These are phyloP conservation scores for Polygonum maritimum DNA, from an alignment of 148 eudicot species.

Conservation along the genomic window DNA sequence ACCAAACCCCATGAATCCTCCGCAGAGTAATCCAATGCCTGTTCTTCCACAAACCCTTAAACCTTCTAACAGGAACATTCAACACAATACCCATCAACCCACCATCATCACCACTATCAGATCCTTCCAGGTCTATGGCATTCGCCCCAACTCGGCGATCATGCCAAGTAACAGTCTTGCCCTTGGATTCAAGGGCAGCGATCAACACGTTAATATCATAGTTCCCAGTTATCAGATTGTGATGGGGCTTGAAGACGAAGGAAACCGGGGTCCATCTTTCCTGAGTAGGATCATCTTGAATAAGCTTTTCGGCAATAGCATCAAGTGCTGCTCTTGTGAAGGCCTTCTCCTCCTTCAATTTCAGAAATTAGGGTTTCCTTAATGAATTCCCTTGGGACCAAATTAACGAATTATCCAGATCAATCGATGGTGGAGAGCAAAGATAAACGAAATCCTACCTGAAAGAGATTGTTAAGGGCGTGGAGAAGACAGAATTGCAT, in stretches of 20 bases:
- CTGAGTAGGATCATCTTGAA: constrained; percentile 52
- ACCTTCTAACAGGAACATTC: constrained; percentile 56
- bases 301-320: constrained; percentile 52
- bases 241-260: constrained; percentile 71
- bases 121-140: constrained; percentile 56
- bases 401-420: background rate
- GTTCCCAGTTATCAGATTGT: constrained; percentile 76
- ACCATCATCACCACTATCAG: constrained; percentile 21
- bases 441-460: constrained; percentile 32
- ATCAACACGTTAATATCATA: constrained; percentile 85
- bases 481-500: constrained; percentile 86
- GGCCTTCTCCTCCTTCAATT: constrained; percentile 54
- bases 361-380: constrained; percentile 1
- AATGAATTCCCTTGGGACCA: background rate
- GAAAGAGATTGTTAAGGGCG: constrained; percentile 91
- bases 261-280: constrained; percentile 74
- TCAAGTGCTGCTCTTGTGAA: constrained; percentile 54
- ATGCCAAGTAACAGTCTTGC: constrained; percentile 81
- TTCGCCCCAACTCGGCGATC: constrained; percentile 52
- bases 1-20: constrained; percentile 66
- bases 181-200: constrained; percentile 66
- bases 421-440: background rate
- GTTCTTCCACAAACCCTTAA: constrained; percentile 57
- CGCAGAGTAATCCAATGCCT: constrained; percentile 86
- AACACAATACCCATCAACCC: constrained; percentile 72